These are phyloP conservation scores for Jatropha multifida DNA, from an alignment of 441 rosid genomes.

Conservation along the genomic window DNA sequence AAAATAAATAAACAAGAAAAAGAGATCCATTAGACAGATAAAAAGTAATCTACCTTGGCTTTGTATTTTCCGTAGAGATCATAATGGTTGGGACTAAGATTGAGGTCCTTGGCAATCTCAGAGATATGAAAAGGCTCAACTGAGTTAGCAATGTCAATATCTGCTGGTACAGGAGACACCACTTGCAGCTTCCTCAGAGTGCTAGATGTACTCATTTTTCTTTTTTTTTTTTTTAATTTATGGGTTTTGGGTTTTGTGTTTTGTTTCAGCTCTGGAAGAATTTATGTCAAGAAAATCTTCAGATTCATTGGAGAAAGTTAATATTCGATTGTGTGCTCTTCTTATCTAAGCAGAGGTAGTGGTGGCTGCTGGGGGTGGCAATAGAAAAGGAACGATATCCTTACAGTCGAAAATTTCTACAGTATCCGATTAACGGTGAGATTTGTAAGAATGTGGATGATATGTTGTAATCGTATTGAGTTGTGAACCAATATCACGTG, in stretches of 20 bases:
- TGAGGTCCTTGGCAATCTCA: slow-evolving; percentile 78
- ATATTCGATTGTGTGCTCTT: neutral
- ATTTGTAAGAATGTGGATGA: no score
- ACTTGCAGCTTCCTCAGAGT: slow-evolving; percentile 66
- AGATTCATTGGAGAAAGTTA: neutral
- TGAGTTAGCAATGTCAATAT: slow-evolving; percentile 91
- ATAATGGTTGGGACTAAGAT: slow-evolving; percentile 66
- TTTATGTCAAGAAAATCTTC: neutral
- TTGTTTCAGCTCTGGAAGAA: neutral
- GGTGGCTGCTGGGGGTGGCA: neutral
- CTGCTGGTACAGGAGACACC: slow-evolving; percentile 90
- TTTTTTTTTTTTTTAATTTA: neutral
- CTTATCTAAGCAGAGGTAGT: neutral
- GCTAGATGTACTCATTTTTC: slow-evolving; percentile 53
- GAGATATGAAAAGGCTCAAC: slow-evolving; percentile 83
- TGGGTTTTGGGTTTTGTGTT: neutral
- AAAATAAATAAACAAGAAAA: neutral
- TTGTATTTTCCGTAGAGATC: slow-evolving; percentile 96
- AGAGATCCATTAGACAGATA: neutral
- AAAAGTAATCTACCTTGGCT: slow-evolving; percentile 63
- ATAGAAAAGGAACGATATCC: neutral
- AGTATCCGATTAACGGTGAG: no score
- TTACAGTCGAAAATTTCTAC: no score
- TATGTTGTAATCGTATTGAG: no score
- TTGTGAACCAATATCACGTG: no score